Evolutionary conservation across 345 rosid species (phyloP).

Genomic region (Brassica cretica): DNA sequence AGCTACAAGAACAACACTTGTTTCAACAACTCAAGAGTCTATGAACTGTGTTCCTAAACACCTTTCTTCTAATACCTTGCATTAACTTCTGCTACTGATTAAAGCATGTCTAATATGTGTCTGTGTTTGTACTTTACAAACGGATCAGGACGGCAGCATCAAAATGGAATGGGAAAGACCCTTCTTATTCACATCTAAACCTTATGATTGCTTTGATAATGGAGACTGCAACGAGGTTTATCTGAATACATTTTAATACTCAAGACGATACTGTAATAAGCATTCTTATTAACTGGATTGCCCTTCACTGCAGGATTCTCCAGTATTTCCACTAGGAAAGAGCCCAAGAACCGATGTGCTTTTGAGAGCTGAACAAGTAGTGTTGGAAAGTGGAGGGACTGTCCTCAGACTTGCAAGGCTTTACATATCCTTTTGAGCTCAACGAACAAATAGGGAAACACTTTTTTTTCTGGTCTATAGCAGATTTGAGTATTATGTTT

Average conservation of each 20-base stretch:
- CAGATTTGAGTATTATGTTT: slow-evolving; percentile 21
- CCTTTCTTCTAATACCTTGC: not conserved
- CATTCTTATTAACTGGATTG: not conserved
- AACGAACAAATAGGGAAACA: not conserved
- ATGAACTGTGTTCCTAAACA: not conserved
- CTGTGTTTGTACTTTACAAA: slow-evolving; percentile 19
- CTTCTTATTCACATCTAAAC: slow-evolving; percentile 83
- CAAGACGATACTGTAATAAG: not conserved
- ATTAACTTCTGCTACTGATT: not conserved
- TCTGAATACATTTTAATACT: not conserved
- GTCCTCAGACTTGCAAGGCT: slow-evolving; percentile 91
- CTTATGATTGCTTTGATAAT: slow-evolving; percentile 73
- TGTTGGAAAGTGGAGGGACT: slow-evolving; percentile 71
- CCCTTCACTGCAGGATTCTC: slow-evolving; percentile 60
- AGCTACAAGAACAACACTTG: not conserved
- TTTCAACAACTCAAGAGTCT: not conserved
- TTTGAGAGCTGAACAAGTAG: slow-evolving; percentile 75
- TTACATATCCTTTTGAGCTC: slow-evolving; percentile 76
- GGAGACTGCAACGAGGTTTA: slow-evolving; percentile 84
- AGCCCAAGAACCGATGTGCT: slow-evolving; percentile 87
- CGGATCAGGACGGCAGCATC: slow-evolving; percentile 71
- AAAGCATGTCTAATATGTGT: not conserved
- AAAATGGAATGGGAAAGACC: slow-evolving; percentile 92
- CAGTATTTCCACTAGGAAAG: slow-evolving; percentile 77
- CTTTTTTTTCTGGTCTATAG: not conserved